Percentiles rank a stretch among this genome's conserved stretches.
Conservation (phyloP, 805 yeast species). For the Candida pini region DNA sequence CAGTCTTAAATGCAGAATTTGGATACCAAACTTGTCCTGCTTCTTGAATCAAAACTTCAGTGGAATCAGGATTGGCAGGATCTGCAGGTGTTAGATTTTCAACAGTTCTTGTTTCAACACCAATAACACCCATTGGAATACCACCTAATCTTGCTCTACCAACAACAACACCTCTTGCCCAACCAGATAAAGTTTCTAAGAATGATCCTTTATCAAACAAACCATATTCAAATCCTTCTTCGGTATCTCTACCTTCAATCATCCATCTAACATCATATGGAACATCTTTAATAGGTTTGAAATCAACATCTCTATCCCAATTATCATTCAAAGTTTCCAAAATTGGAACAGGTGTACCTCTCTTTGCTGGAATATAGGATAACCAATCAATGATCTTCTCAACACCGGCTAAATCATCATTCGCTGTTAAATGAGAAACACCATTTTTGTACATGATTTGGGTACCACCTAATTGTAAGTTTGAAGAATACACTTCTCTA, state of each 20-base stretch:
- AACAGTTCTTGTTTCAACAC: conserved; percentile 85
- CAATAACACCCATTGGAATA: conserved; percentile 97
- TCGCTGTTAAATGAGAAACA: conserved; percentile 96
- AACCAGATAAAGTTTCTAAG: conserved; percentile 93
- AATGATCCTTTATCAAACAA: conserved; percentile 88
- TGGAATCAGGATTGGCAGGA: conserved; percentile 95
- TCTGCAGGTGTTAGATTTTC: conserved; percentile 95
- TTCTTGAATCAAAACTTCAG: conserved; percentile 81
- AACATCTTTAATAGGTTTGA: conserved; percentile 63
- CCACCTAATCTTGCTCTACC: conserved; percentile 99
- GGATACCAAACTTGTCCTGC: conserved; percentile 99
- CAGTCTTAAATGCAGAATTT: conserved; percentile 97
- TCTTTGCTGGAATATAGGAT: conserved; percentile 87
- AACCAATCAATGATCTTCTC: conserved; percentile 93
- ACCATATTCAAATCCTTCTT: conserved; percentile 77
- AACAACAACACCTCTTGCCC: conserved; percentile 98
- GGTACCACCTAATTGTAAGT: conserved; percentile 98
- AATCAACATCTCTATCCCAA: conserved; percentile 94
- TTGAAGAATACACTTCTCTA: conserved; percentile 93
- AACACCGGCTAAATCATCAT: conserved; percentile 95
- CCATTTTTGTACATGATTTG: conserved; percentile 98
- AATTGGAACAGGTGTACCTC: conserved; percentile 87
- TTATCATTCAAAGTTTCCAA: conserved; percentile 64
- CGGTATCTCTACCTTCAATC: conserved; percentile 77
- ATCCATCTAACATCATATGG: conserved; percentile 91